Evolutionary conservation across 2,329 filamentous ascomycete species (phyloP).

Genomic region (Zopfia rhizophila): DNA sequence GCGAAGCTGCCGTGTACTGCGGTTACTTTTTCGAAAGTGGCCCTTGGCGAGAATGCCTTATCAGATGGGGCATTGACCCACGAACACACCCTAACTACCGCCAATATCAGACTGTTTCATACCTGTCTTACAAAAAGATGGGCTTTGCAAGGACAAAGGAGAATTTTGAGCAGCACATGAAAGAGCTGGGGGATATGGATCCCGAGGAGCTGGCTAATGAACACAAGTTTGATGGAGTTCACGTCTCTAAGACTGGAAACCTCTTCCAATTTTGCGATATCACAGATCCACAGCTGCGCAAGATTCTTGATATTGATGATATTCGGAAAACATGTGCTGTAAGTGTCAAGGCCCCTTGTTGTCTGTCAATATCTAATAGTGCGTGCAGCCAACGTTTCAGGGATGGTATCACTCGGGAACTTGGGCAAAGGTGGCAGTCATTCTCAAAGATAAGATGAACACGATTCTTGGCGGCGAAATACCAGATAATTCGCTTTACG

Average conservation of each 20-base stretch:
- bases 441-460: conserved; percentile 86
- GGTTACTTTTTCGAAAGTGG: conserved; percentile 94
- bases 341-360: conserved; percentile 67
- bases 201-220: conserved; percentile 36
- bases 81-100: conserved; percentile 79
- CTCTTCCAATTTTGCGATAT: conserved; percentile 97
- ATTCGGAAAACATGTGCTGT: conserved; percentile 61
- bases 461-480: conserved; percentile 49
- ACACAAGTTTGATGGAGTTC: conserved; percentile 85
- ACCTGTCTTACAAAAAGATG: conserved; percentile 44
- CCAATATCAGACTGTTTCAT: conserved; percentile 80
- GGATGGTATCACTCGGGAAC: conserved; percentile 89
- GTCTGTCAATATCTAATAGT: conserved; percentile 5
- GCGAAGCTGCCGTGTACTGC: conserved; percentile 82
- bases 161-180: conserved; percentile 32
- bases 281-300: conserved; percentile 77
- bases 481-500: conserved; percentile 43
- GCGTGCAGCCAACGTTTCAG: conserved; percentile 57
- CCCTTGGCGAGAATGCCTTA: conserved; percentile 88
- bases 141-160: conserved; percentile 40
- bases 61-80: conserved; percentile 88
- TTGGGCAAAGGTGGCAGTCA: conserved; percentile 82
- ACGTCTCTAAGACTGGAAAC: conserved; percentile 81
- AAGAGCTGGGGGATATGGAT: conserved; percentile 33
- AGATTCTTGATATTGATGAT: conserved; percentile 72